Conservation (phyloP, 1,284 basidiomycete species). For the Melampsora larici-populina region DNA sequence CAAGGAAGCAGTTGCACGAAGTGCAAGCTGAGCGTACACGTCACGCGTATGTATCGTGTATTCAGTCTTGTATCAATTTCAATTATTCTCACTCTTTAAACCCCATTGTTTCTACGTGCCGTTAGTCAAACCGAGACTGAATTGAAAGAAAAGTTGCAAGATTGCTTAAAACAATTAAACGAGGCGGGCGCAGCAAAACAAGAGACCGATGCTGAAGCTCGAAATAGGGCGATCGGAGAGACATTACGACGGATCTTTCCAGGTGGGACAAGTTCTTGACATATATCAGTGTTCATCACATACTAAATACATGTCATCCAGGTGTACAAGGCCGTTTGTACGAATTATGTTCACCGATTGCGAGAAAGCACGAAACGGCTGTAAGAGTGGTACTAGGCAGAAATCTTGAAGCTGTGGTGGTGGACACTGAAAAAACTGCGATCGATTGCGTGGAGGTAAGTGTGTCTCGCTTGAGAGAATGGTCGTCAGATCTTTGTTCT, state of each 20-base stretch:
- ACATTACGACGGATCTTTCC: constrained; percentile 83
- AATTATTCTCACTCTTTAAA: background rate
- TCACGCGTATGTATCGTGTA: constrained; percentile 61
- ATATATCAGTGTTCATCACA: background rate
- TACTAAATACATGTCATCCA: constrained; percentile 44
- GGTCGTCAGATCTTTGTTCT: background rate
- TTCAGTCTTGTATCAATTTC: background rate
- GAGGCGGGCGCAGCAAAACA: constrained; percentile 80
- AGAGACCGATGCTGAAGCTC: constrained; percentile 78
- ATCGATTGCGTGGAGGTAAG: constrained; percentile 92
- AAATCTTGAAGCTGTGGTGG: constrained; percentile 91
- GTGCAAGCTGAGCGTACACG: constrained; percentile 70
- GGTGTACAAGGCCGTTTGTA: constrained; percentile 70
- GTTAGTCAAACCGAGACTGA: constrained; percentile 75
- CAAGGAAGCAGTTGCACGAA: constrained; percentile 69
- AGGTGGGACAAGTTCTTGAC: constrained; percentile 54
- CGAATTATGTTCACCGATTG: constrained; percentile 88
- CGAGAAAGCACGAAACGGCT: constrained; percentile 85
- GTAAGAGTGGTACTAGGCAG: constrained; percentile 93
- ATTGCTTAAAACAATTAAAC: constrained; percentile 76
- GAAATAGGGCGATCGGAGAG: constrained; percentile 77
- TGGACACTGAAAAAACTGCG: constrained; percentile 92
- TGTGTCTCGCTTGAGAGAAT: constrained; percentile 18
- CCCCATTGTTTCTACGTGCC: background rate
- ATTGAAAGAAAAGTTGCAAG: constrained; percentile 82